Percentiles rank a stretch among this genome's conserved stretches.
Conservation (phyloP, 2,329 filamentous ascomycete genomes). For the Lasiodiplodia hormozganensis region DNA sequence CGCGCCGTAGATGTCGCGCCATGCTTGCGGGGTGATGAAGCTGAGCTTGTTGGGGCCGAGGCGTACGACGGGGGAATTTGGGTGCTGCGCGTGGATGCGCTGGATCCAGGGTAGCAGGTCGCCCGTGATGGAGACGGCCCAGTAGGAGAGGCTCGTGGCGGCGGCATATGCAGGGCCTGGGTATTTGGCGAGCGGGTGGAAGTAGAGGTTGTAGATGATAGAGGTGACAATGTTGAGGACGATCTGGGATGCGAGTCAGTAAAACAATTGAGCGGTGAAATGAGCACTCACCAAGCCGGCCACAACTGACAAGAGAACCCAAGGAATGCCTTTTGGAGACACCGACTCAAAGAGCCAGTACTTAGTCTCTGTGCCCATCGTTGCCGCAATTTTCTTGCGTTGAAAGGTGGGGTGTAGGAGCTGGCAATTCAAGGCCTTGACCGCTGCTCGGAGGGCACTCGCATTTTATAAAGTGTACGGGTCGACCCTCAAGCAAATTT, state of each 20-base stretch:
- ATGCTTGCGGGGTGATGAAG: slow-evolving; percentile 24
- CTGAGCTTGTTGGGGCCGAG: slow-evolving; percentile 25
- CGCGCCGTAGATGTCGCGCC: slow-evolving; percentile 29
- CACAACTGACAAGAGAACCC: not conserved
- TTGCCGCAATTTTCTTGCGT: not conserved
- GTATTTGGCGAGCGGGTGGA: slow-evolving; percentile 28
- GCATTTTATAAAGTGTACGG: not conserved
- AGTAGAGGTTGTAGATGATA: slow-evolving; percentile 25
- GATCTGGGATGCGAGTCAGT: not conserved
- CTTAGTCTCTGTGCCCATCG: not conserved
- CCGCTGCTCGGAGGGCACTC: not conserved
- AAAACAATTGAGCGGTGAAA: not conserved
- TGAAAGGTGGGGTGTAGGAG: not conserved
- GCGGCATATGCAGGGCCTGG: slow-evolving; percentile 19
- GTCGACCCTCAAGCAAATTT: not conserved
- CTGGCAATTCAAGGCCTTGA: not conserved
- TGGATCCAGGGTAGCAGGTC: not conserved
- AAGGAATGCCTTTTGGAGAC: not conserved
- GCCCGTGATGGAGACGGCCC: not conserved
- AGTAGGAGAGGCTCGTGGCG: slow-evolving; percentile 6
- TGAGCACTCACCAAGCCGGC: not conserved
- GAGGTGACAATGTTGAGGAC: not conserved
- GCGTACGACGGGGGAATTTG: slow-evolving; percentile 16
- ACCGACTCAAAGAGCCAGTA: not conserved
- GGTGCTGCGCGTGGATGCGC: slow-evolving; percentile 11